Base-by-base conservation (phyloP, 164 flowering plant genomes). In the Aristolochia fimbriata region DNA sequence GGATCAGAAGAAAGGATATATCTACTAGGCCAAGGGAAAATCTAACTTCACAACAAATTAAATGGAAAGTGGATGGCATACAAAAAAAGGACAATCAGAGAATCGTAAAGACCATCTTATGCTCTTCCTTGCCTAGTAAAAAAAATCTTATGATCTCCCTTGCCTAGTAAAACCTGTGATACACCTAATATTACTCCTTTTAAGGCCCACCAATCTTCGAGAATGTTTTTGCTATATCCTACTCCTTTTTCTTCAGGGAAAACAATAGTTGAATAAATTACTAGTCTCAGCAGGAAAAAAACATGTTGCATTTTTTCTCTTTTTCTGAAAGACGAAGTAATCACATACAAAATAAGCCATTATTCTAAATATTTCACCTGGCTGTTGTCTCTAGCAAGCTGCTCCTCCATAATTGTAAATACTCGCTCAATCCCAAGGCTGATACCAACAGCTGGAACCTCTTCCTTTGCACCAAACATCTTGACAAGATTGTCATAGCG, bases 381-480 rank as follows among this genome's bases (percentile, higher is more conserved):
- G 48, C 77, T 76, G 57, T 61, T 68, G 37, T 80, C 85, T 57
- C 78, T 81, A 43, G 79, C 79, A 70, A 77, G 73, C 66, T 86
- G 85, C 70, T 89, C 63, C 51, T 62, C 96, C 97, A 86, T 84
- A 67, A 90, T 93, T 57, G 81, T 65, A 70, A 90, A 82, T 47
- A 93, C 97, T 64, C 98, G 79, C 66, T 93, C 98, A 65, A 93
- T 87, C 43, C 98, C 98, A 53, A 93, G 85, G 65, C 98, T 93
- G 58, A 79, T 81, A 49, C 98, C 98, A 76, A 93, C 90, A 19
- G 98, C 83, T 49, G 98, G 96, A 57, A 87, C 88, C 65, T 78
- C 84, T 80, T 81, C 86, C 56, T 80, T 24, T 22, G 56, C 66
- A 47, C 97, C 87, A 76, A 93, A 93, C 88, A 79, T 83, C 51